Evolutionary conservation across 352 stramenopile species (phyloP).

Genomic region (Globisporangium cylindrosporum): DNA sequence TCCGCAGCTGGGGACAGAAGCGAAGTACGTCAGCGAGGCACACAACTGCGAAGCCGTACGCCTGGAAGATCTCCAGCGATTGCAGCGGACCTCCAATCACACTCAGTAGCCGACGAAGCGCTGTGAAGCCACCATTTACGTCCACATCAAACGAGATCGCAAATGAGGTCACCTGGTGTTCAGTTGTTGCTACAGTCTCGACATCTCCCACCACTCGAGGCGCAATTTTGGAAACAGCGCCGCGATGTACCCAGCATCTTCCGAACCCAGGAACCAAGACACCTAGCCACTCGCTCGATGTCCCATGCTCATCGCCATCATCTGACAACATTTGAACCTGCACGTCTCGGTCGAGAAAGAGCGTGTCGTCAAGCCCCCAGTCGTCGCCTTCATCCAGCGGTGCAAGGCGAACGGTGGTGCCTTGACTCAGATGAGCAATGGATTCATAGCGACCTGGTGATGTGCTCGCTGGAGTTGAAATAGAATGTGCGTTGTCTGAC

Average conservation of each 20-base stretch:
- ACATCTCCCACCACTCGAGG: not conserved
- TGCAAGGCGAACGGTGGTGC: constrained; percentile 1
- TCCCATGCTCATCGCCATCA: not conserved
- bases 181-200: not conserved
- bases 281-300: not conserved
- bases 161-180: not conserved
- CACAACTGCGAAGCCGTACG: constrained; percentile 1
- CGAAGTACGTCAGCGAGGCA: not conserved
- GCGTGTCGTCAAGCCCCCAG: not conserved
- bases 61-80: constrained; percentile 7
- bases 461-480: not conserved
- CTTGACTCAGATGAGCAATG: not conserved
- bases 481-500: not conserved
- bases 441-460: not conserved
- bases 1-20: constrained; percentile 1
- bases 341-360: not conserved
- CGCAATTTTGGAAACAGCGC: not conserved
- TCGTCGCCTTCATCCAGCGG: constrained; percentile 2
- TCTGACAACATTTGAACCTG: not conserved
- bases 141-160: constrained; percentile 10
- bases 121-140: not conserved
- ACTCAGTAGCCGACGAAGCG: constrained; percentile 7
- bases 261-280: constrained; percentile 9
- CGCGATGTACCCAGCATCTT: constrained; percentile 3
- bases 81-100: not conserved